phyloP scores from a whole-genome alignment of 2,329 filamentous ascomycete genomes.

The Cyphellophora attinorum region DNA sequence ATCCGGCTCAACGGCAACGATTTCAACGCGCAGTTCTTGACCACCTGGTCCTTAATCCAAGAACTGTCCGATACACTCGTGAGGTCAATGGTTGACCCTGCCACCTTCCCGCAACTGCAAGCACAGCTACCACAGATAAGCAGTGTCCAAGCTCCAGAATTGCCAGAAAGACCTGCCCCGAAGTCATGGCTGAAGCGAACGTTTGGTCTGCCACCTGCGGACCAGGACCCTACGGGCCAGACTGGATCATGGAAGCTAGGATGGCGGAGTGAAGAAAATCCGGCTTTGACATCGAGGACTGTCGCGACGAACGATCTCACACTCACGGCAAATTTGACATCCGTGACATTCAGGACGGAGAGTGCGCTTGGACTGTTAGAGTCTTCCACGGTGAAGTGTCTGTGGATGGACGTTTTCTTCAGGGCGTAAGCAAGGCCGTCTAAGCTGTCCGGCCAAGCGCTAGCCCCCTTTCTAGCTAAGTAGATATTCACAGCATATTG shows the following conservation, averaged over 20 bases:
- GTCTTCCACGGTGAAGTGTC: constrained; percentile 26
- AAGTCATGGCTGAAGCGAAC: constrained; percentile 12
- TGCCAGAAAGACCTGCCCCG: constrained; percentile 7
- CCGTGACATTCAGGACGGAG: constrained; percentile 32
- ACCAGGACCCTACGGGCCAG: constrained; percentile 15
- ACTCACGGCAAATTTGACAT: constrained; percentile 25
- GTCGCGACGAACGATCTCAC: constrained; percentile 20
- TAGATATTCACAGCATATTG: too few species aligned
- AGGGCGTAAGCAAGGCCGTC: not conserved
- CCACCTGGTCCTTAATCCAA: constrained; percentile 27
- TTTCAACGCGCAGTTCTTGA: constrained; percentile 35
- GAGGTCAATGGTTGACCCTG: constrained; percentile 20
- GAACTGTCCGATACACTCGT: constrained; percentile 28
- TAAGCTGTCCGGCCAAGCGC: too few species aligned
- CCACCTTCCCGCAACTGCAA: constrained; percentile 3
- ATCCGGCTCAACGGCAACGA: constrained; percentile 30
- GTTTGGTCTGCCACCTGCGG: constrained; percentile 8
- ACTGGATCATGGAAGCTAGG: constrained; percentile 22
- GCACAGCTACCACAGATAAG: not conserved
- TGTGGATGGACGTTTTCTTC: constrained; percentile 21
- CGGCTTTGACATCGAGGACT: constrained; percentile 5
- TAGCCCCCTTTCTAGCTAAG: too few species aligned
- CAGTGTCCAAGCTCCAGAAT: not conserved
- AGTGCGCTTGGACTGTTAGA: constrained; percentile 36
- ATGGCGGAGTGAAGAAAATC: constrained; percentile 19